Conservation (phyloP, 1,139 yeast species). For the Entelexis sorbosivorans region DNA sequence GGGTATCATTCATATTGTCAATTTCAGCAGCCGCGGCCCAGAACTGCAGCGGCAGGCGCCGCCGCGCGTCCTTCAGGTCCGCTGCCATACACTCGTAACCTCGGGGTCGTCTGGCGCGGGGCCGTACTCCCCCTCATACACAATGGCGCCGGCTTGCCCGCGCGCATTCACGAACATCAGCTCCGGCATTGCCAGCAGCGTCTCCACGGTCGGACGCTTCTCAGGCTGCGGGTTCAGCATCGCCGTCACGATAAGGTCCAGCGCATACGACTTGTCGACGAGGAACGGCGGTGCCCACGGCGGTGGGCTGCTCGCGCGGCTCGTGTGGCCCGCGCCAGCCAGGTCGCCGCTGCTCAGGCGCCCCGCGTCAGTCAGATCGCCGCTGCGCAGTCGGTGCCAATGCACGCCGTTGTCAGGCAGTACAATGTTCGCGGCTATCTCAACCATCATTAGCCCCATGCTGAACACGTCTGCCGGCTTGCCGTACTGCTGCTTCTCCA, state of each 20-base stretch:
- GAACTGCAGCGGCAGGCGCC: too few relatives aligned
- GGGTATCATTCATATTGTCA: not conserved
- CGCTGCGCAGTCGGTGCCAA: slow-evolving; percentile 93
- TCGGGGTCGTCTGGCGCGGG: slow-evolving; percentile 41
- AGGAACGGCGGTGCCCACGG: slow-evolving; percentile 80
- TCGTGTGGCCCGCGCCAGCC: slow-evolving; percentile 9
- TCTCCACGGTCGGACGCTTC: slow-evolving; percentile 66
- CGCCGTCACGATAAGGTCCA: slow-evolving; percentile 73
- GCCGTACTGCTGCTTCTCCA: slow-evolving; percentile 69
- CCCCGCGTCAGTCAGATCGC: slow-evolving; percentile 94
- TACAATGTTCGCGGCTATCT: slow-evolving; percentile 89
- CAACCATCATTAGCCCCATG: slow-evolving; percentile 81
- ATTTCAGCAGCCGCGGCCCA: not conserved
- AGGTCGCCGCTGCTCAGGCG: slow-evolving; percentile 62
- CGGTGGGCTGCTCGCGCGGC: slow-evolving; percentile 33
- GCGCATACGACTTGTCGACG: slow-evolving; percentile 57
- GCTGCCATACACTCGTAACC: slow-evolving; percentile 19
- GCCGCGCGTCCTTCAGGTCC: slow-evolving; percentile 8
- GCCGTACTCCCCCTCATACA: slow-evolving; percentile 94
- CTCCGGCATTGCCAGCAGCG: slow-evolving; percentile 58
- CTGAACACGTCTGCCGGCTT: slow-evolving; percentile 93
- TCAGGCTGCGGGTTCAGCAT: slow-evolving; percentile 85
- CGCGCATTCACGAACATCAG: slow-evolving; percentile 68
- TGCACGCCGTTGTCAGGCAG: slow-evolving; percentile 94
- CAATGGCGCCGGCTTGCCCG: slow-evolving; percentile 88